Percentiles rank a stretch among this genome's conserved stretches.
These are phyloP conservation scores for Bothriochloa decipiens DNA, from an alignment of 176 grass and related monocot genomes.

Conservation along the genomic window DNA sequence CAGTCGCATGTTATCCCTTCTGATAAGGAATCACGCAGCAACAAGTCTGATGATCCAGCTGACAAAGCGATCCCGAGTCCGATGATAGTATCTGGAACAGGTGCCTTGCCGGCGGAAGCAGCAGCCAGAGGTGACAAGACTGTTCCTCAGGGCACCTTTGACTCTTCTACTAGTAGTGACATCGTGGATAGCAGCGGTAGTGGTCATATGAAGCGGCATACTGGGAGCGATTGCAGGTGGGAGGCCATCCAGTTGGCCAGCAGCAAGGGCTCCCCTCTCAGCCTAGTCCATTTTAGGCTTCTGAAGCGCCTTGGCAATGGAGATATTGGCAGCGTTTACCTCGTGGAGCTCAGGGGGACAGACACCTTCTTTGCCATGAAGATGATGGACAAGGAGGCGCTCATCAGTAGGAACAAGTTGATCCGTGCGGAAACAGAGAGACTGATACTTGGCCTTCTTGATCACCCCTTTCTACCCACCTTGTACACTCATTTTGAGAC, in stretches of 20 bases:
- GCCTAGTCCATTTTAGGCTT: conserved; percentile 59
- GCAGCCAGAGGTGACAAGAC: not conserved
- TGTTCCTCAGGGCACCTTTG: conserved; percentile 1
- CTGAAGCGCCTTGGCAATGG: conserved; percentile 69
- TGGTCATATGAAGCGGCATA: conserved; percentile 55
- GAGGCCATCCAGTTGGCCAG: conserved; percentile 54
- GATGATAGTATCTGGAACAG: not conserved
- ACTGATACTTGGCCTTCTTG: conserved; percentile 66
- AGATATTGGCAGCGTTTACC: conserved; percentile 67
- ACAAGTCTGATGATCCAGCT: conserved; percentile 43
- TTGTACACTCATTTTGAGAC: conserved; percentile 77
- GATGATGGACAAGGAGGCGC: conserved; percentile 71
- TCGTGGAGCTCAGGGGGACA: conserved; percentile 62
- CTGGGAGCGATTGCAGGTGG: conserved; percentile 62
- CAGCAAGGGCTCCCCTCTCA: conserved; percentile 49
- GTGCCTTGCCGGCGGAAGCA: not conserved
- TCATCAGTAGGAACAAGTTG: conserved; percentile 73
- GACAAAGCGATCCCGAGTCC: conserved; percentile 20
- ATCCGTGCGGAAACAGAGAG: conserved; percentile 59
- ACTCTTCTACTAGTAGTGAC: conserved; percentile 21
- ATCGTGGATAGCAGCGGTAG: not conserved
- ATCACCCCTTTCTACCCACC: conserved; percentile 69
- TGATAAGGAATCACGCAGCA: conserved; percentile 40
- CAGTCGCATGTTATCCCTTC: conserved; percentile 31
- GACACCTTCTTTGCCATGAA: conserved; percentile 68